Evolutionary conservation across 768 basidiomycete genomes (phyloP).

Genomic region (Lactifluus rugatus): DNA sequence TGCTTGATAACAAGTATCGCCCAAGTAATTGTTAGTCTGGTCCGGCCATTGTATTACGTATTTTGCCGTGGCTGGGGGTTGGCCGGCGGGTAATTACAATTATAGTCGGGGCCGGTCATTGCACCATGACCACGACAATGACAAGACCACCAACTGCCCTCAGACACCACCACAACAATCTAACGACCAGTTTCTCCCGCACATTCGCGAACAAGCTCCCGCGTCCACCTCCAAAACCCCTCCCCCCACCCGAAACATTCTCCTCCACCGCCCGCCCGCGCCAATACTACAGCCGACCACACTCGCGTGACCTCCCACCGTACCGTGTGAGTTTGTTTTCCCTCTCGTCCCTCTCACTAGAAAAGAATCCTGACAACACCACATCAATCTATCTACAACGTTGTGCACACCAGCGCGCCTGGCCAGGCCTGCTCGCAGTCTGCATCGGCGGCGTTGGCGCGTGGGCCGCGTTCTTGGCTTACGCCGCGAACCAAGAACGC

Average conservation of each 20-base stretch:
- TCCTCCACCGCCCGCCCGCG: slow-evolving; percentile 36
- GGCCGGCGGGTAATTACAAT: too few relatives aligned
- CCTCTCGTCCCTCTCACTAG: too few relatives aligned
- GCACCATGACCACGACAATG: too few relatives aligned
- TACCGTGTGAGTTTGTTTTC: slow-evolving; percentile 27
- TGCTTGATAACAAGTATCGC: too few relatives aligned
- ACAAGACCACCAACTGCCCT: background rate
- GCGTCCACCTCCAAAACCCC: slow-evolving; percentile 12
- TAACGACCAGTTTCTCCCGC: background rate
- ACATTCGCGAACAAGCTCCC: slow-evolving; percentile 13
- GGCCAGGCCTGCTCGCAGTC: slow-evolving; percentile 48
- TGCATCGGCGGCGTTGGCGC: slow-evolving; percentile 44
- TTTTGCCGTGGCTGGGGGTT: too few relatives aligned
- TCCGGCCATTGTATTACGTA: too few relatives aligned
- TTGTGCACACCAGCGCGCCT: slow-evolving; percentile 28
- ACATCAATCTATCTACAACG: too few relatives aligned
- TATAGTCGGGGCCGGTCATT: too few relatives aligned
- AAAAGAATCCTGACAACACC: too few relatives aligned
- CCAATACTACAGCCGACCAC: slow-evolving; percentile 36
- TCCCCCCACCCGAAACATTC: slow-evolving; percentile 30
- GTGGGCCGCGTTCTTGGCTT: slow-evolving; percentile 61
- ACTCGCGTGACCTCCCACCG: slow-evolving; percentile 34
- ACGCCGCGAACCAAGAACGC: slow-evolving; percentile 68
- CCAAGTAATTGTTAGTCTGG: too few relatives aligned
- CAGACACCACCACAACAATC: too few relatives aligned